Conservation (phyloP, 2,329 filamentous ascomycete genomes). For the Monilinia aucupariae region DNA sequence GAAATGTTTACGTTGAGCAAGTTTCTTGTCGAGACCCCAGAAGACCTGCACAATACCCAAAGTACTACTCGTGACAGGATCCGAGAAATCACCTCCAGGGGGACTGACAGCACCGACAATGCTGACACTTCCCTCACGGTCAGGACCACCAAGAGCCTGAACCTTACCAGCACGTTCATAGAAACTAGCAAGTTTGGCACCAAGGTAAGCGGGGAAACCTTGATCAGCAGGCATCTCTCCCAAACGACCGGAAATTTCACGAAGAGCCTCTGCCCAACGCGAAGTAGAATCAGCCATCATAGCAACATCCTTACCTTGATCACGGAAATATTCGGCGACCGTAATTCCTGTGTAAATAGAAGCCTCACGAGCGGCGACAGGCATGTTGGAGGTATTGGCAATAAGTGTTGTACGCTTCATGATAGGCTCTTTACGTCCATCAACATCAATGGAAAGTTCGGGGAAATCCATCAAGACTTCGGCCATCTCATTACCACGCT, state of each 20-base stretch:
- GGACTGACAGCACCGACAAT: conserved; percentile 97
- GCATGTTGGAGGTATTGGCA: conserved; percentile 99
- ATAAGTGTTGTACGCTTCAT: conserved; percentile 99
- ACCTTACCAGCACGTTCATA: conserved; percentile 96
- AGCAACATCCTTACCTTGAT: conserved; percentile 93
- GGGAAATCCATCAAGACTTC: conserved; percentile 99
- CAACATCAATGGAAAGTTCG: conserved; percentile 89
- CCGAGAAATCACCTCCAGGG: conserved; percentile 97
- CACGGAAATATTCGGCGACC: conserved; percentile 92
- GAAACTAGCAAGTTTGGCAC: conserved; percentile 96
- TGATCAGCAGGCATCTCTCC: conserved; percentile 99
- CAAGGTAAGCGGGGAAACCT: conserved; percentile 96
- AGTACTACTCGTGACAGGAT: conserved; percentile 90
- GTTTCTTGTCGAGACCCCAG: conserved; percentile 99
- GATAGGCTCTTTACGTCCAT: conserved; percentile 94
- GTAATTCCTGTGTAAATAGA: conserved; percentile 93
- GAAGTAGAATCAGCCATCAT: conserved; percentile 99
- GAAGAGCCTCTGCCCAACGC: conserved; percentile 95
- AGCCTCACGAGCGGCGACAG: conserved; percentile 93
- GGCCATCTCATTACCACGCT: conserved; percentile 98
- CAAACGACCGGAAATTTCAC: conserved; percentile 96
- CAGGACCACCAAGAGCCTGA: conserved; percentile 78
- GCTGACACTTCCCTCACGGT: conserved; percentile 86
- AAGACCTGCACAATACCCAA: conserved; percentile 98
- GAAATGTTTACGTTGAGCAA: conserved; percentile 98